Base-by-base conservation (phyloP, 768 basidiomycete genomes). In the Kondoa malvinella region DNA sequence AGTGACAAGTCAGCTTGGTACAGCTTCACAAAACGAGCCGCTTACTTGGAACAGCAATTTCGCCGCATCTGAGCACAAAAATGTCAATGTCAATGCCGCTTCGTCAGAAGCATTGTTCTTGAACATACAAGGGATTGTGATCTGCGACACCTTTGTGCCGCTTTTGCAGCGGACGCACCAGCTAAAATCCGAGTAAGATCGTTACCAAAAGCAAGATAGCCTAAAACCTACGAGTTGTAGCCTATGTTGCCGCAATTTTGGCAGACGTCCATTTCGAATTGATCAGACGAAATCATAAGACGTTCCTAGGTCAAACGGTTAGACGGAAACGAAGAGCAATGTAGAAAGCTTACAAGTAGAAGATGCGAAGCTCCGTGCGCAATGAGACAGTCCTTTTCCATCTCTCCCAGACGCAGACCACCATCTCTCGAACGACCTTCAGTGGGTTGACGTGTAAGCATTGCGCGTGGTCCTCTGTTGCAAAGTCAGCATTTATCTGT, bases 141-240 rank as follows among this genome's bases (percentile, higher is more conserved):
- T 80, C 75, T 90, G 88, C 58, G 91, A 89, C 83, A 99, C 88
- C 76, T 87, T 86, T 79, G 96, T 95, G 59, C 90, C 92, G 73
- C 87, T 91, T 80, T 95, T 94, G 84, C 94, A 97, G 74, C 89
- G 90, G n/a, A 89, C 84, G 77, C 92, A 96, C 91, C 92, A 96
- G 68, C 89, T 89, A 74, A 87, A 85, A 76, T 89, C 89, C 1
- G 1, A 8, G 14, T 16, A 63, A 8, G 8, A 4, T 29, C 25
- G 8, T 59, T 29, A 59, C 8, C 12, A 4, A 12, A 12, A 29
- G 32, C 2, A 26, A 34, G 60, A 31, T 25, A 40, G 40, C 17
- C 3, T 4, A 31, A 25, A 32, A 16, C 16, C 26, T 26, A 70
- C 59, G 56, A 64, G 30, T 63, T 63, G 61, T 63, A 63, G 27